Base-by-base conservation (phyloP, 306 rosid genomes). In the Malus sylvestris region DNA sequence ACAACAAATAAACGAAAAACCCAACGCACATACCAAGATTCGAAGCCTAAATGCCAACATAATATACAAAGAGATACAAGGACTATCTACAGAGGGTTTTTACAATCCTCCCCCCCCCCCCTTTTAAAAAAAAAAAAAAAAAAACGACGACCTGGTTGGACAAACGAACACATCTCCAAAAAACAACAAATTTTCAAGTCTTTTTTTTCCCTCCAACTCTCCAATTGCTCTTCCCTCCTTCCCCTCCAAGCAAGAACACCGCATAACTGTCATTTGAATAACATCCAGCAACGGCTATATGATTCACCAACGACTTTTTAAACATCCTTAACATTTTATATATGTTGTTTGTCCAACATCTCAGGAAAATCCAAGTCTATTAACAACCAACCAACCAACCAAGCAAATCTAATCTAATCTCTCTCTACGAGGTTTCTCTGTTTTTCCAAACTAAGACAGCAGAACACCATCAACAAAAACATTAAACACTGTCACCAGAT, bases 241-340 rank as follows among this genome's bases (percentile, higher is more conserved):
- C 62, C 62, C n/a, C 9, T 22, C 53, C 63, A 44, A 67, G 8
- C 72, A 4, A 70, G 80, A 86, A 82, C 82, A 87, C 75, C 88
- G 82, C 70, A 69, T 86, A 92, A 92, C 96, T 87, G 80, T 78
- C 96, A 84, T 85, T 92, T 90, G 90, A 91, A 92, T 71, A 74
- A 70, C 72, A 78, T 6, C 65, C 77, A 81, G 81, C 46, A 88
- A 88, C 97, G 91, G 93, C 96, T 88, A 92, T 40, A 49, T 74
- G 29, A 85, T 76, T 73, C 71, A 79, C 86, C 76, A 88, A 85
- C 91, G 87, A 83, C 83, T 81, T 88, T 92, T 92, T 80, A 86
- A 92, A 87, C 84, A 84, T 71, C 85, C 76, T 79, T 16, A 75
- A 60, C 71, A 76, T 78, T 86, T 80, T 58, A 67, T 52, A 66